Evolutionary conservation across 768 basidiomycete genomes (phyloP), one percentile per base, ranked within the genome.

Genomic region (Leccinum aurantiacum): DNA sequence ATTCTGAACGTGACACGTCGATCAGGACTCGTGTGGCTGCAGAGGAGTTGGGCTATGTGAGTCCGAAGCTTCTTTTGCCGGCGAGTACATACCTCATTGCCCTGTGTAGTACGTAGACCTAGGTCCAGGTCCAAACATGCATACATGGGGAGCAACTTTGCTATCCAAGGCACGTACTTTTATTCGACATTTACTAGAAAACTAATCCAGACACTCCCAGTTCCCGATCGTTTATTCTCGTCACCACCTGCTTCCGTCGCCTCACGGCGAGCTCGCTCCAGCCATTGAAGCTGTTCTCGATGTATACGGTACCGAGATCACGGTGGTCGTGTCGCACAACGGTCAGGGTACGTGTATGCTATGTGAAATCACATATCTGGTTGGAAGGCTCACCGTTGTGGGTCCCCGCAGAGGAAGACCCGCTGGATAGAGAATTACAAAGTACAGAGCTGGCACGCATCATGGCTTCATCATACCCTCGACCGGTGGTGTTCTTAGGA

Each of bases 281-380:
- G 93, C 93, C 2, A 95, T 95, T 33, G 90, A 93, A 72, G 93
- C 93, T 3, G 81, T 90, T 3, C 76, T 95, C 14, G 89, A 94
- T 54, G 79, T 93, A 7, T 89, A 86, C 63, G 92, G 93, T 1
- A 87, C 86, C 1, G 80, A 83, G 54, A 84, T 95, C 17, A 87
- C 87, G 6, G 91, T 95, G 0, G 79, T 95, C n/a, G 90, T 95
- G 10, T 82, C 91, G 0, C 94, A 96, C 65, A 95, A 96, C 69
- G 94, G 94, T 6, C 94, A 96, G 81, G 91, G 91, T 89, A 61
- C 55, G 71, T 59, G 35, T n/a, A n/a, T 50, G 4, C 11, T 19
- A 19, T 19, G 31, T 51, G 6, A n/a, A 41, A 25, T 52, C 22
- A 22, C 14, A 25, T 1, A 13, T 44, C 44, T 51, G 27, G 29